Evolutionary conservation across 2,329 filamentous ascomycete species (phyloP).

Genomic region (Botryotinia globosa): DNA sequence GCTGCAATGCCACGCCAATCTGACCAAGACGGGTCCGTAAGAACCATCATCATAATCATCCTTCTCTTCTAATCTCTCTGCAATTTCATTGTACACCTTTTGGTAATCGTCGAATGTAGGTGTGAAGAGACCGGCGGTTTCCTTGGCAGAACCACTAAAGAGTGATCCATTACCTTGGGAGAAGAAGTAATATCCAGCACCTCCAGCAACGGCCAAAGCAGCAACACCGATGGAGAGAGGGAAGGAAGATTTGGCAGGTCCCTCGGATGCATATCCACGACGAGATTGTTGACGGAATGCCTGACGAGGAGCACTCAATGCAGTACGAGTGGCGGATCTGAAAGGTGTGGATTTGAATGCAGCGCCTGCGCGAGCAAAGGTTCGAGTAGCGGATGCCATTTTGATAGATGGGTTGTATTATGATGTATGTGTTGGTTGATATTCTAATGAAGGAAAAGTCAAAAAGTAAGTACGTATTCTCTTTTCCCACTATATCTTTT

Average conservation of each 20-base stretch:
- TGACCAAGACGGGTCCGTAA: constrained; percentile 87
- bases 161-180: constrained; percentile 49
- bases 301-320: constrained; percentile 61
- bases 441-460: background rate
- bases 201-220: constrained; percentile 57
- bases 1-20: constrained; percentile 90
- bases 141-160: constrained; percentile 39
- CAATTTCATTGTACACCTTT: constrained; percentile 88
- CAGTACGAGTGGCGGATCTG: constrained; percentile 56
- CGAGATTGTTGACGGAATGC: constrained; percentile 71
- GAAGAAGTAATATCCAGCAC: constrained; percentile 65
- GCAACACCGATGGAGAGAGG: constrained; percentile 58
- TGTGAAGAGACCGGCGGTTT: constrained; percentile 56
- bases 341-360: constrained; percentile 41
- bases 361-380: constrained; percentile 42
- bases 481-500: background rate
- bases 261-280: constrained; percentile 75
- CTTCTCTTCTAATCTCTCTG: constrained; percentile 75
- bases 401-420: constrained; percentile 14
- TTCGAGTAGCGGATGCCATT: constrained; percentile 36
- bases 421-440: constrained; percentile 8
- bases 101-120: constrained; percentile 88
- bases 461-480: background rate
- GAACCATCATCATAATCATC: constrained; percentile 96
- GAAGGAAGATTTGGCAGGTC: constrained; percentile 54